Base-by-base conservation (phyloP, 768 basidiomycete species). In the Leccinellum rugosiceps region DNA sequence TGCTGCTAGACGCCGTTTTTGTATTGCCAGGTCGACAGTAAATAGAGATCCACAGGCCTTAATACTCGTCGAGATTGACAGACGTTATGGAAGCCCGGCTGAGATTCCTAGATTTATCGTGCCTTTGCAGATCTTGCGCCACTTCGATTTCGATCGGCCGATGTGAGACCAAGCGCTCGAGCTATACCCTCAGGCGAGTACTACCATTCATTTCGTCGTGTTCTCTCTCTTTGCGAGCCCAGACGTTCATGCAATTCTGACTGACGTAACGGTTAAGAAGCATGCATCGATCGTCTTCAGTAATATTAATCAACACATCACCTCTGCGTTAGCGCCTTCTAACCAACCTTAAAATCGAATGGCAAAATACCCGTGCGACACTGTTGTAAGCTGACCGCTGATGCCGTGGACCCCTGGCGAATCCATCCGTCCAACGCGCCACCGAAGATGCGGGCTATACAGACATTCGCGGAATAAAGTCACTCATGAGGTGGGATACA, bases 21-120 rank as follows among this genome's bases (percentile, higher is more conserved):
- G 45, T 49, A 53, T 55, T 34, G 49, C 44, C 53, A 32, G 30
- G 44, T 56, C 38, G 46, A 25, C 48, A 28, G 17, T 21, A 58
- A 50, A 52, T 49, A 61, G 50, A 65, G 65, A 62, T 68, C 60
- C 60, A 66, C 65, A 53, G 53, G 57, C 59, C 53, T 55, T 43
- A 32, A 57, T 55, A 32, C 55, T 60, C 53, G 58, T 64, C 58
- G 47, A 58, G 65, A 66, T 61, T 64, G 67, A 59, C 66, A 64
- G 58, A 52, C 52, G 46, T 46, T 56, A 62, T 56, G 55, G 58
- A 64, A 64, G 63, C 54, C 26, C 41, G 45, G 23, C 35, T 28
- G 45, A 56, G 56, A 62, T 64, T 58, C 52, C 32, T 23, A 67
- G 63, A 65, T 67, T 58, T 55, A 53, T 64, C 55, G 62, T 56